A percentile compares a stretch with the other conserved stretches of the same genome.
These are phyloP conservation scores for Pharnaceum exiguum DNA, from an alignment of 148 eudicot genomes.

Conservation along the genomic window DNA sequence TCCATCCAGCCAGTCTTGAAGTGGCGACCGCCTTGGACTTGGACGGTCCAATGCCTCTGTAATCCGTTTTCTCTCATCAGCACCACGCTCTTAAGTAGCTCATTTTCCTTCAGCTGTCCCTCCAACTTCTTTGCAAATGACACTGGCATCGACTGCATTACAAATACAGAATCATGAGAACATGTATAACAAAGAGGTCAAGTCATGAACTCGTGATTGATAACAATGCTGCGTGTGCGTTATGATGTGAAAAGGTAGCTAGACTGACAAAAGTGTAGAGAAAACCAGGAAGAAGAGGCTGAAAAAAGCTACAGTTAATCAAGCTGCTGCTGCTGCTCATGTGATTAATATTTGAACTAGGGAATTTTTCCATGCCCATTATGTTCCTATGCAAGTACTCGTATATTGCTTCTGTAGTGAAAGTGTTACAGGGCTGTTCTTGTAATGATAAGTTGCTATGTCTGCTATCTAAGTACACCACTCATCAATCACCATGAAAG, in stretches of 20 bases:
- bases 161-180: neutral
- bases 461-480: no score
- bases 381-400: no score
- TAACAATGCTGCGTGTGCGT: no score
- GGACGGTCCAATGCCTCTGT: slow-evolving; percentile 6
- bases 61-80: neutral
- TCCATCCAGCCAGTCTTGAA: slow-evolving; percentile 8
- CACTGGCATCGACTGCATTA: slow-evolving; percentile 5
- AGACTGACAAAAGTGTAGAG: slow-evolving; percentile 9
- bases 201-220: no score
- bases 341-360: no score
- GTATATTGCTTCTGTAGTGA: no score
- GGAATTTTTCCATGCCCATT: no score
- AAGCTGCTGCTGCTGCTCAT: no score
- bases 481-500: no score
- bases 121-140: neutral
- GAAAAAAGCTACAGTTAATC: no score
- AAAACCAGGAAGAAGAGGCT: slow-evolving; percentile 12
- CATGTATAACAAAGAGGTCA: neutral
- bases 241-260: neutral
- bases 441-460: no score
- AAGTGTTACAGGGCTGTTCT: no score
- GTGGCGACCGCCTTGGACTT: neutral
- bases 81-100: slow-evolving; percentile 1
- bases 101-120: slow-evolving; percentile 7